Evolutionary conservation across 768 basidiomycete genomes (phyloP), one percentile per base, ranked within the genome.

Genomic region (Serpula lacrymans): DNA sequence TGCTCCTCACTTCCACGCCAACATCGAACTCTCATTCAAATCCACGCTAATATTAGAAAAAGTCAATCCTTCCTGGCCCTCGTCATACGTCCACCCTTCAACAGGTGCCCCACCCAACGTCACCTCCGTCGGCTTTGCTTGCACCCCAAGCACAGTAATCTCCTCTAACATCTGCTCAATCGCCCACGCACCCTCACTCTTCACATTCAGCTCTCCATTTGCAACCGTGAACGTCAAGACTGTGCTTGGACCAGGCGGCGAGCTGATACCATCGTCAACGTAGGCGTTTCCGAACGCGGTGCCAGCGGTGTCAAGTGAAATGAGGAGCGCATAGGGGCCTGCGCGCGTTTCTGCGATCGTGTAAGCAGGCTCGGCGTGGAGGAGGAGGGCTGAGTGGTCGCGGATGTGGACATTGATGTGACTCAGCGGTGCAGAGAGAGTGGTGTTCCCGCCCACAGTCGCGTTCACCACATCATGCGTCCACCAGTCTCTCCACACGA

Each of bases 381-480:
- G 56, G 14, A 88, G 71, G 9, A 89, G 57, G 22, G 78, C 78
- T 13, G 82, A 70, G 18, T 80, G 78, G 42, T 80, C 78, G n/a
- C 86, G 77, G 42, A 89, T 59, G 54, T 88, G 84, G 18, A 88
- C 80, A 44, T 82, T 82, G 60, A 89, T 88, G 52, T 86, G 80
- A 13, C 80, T 72, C 2, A 89, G 75, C 3, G 85, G 84, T 3
- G 83, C 82, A n/a, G 64, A 53, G 34, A 88, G 66, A 4, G 76
- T 77, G 1, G 70, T 72, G 40, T 68, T 66, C 22, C 51, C 57
- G 24, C 72, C 71, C 2, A 60, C 26, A 1, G 60, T 56, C 13
- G 68, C 59, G 16, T 80, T 60, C 16, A 80, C 70, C 29, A 65
- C 67, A 10, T 74, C 70, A 48, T 84, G 80, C 1, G 79, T 83